Base-by-base conservation (phyloP, 202 grass and related monocot genomes). In the Cymbopogon flexuosus region DNA sequence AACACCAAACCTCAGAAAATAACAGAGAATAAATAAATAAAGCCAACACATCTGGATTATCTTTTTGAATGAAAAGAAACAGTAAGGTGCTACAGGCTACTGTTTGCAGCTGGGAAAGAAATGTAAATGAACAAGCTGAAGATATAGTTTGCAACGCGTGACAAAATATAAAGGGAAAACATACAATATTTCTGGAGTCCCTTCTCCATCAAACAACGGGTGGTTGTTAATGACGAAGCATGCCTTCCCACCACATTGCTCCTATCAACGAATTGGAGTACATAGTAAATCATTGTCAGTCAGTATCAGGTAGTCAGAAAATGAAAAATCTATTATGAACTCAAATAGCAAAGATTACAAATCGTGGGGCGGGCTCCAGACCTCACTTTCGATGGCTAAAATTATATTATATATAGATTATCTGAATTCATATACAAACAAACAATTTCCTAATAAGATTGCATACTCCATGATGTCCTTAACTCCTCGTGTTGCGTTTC, bases 201-300 rank as follows among this genome's bases (percentile, higher is more conserved):
- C 93, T 81, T 86, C 23, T 78, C 79, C 76, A 69, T 79, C 59
- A 79, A 69, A 79, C 19, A 65, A 65, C 0, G 90, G 90, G 80
- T 97, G 84, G 64, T 93, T 93, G 52, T 72, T 78, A 56, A 97
- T 91, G 64, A 89, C 29, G 56, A 97, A 97, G 72, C 93, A 97
- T 71, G 87, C 74, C 81, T 91, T 89, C 49, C 90, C 81, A 0
- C 89, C 84, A 83, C 93, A 97, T 58, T 75, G 72, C 31, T 89
- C 93, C 93, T 96, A 51, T 37, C n/a, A 79, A 81, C 86, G 18
- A 21, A 63, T 11, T 49, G 29, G 4, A 84, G 67, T 42, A 68
- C 13, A 78, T 47, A n/a, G 43, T 83, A 33, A 80, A 45, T 36
- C 62, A 15, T 69, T 36, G 45, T 46, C 3, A 8, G 56, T 19